A percentile compares a stretch with the other conserved stretches of the same genome.
These are phyloP conservation scores for Xylaria scruposa DNA, from an alignment of 495 filamentous ascomycete genomes.

Conservation along the genomic window DNA sequence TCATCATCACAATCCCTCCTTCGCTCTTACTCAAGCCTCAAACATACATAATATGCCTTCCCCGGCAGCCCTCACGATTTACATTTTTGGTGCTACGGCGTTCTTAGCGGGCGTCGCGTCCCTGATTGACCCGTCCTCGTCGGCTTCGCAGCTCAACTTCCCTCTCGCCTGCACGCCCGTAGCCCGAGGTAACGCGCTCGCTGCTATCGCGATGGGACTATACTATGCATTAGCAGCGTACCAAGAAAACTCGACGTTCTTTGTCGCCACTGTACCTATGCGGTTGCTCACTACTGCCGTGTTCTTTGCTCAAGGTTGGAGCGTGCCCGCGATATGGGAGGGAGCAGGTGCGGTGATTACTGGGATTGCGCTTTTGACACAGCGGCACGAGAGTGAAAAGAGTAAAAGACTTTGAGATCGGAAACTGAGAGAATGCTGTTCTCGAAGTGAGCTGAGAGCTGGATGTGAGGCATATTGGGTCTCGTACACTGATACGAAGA, in stretches of 20 bases:
- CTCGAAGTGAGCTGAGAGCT: not conserved
- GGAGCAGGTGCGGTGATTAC: constrained; percentile 27
- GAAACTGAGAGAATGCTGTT: not conserved
- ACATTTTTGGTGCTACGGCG: constrained; percentile 27
- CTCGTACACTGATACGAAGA: not conserved
- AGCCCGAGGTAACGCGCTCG: constrained; percentile 24
- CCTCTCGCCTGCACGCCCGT: constrained; percentile 11
- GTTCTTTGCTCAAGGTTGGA: constrained; percentile 28
- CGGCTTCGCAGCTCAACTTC: constrained; percentile 16
- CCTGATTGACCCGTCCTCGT: constrained; percentile 17
- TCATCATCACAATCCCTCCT: not conserved
- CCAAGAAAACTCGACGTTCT: constrained; percentile 30
- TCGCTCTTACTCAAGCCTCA: not conserved
- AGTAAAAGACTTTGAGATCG: not conserved
- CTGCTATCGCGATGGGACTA: constrained; percentile 32
- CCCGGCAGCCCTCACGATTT: constrained; percentile 27
- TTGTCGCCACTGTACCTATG: constrained; percentile 31
- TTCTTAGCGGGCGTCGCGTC: constrained; percentile 25
- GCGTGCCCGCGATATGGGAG: constrained; percentile 29
- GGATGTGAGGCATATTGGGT: not conserved
- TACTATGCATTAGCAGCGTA: constrained; percentile 33
- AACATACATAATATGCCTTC: constrained; percentile 25
- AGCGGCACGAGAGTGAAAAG: not conserved
- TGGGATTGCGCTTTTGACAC: constrained; percentile 21
- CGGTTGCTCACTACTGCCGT: constrained; percentile 31